A percentile compares a stretch with the other conserved stretches of the same genome.
Evolutionary conservation across 2,329 filamentous ascomycete genomes (phyloP).

Genomic region (Diplocarpon mali): DNA sequence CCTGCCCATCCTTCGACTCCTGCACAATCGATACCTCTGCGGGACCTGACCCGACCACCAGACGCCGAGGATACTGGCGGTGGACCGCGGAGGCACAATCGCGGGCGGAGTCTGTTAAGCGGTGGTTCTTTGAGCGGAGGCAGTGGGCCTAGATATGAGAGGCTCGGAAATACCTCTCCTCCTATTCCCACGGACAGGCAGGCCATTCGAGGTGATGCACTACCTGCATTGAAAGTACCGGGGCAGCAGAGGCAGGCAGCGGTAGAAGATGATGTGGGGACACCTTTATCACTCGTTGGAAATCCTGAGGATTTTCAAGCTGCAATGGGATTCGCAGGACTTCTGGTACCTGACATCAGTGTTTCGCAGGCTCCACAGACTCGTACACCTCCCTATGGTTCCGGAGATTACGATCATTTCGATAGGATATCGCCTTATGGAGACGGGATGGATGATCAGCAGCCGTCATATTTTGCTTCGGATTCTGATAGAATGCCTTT

Average conservation of each 20-base stretch:
- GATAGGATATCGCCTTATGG: slow-evolving; percentile 21
- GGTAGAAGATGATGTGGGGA: slow-evolving; percentile 14
- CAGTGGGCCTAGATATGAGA: slow-evolving; percentile 24
- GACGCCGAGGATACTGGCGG: slow-evolving; percentile 21
- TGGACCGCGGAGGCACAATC: slow-evolving; percentile 19
- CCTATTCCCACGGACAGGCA: slow-evolving; percentile 19
- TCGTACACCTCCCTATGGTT: slow-evolving; percentile 19
- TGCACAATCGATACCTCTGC: slow-evolving; percentile 60
- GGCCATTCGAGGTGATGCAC: slow-evolving; percentile 3
- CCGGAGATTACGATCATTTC: slow-evolving; percentile 19
- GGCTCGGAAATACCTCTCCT: slow-evolving; percentile 23
- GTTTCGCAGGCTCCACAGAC: slow-evolving; percentile 21
- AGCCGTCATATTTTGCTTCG: slow-evolving; percentile 27
- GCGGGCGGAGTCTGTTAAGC: slow-evolving; percentile 25
- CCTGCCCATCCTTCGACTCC: slow-evolving; percentile 32
- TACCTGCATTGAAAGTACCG: slow-evolving; percentile 9
- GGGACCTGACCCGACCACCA: slow-evolving; percentile 40
- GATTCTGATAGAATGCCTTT: slow-evolving; percentile 49
- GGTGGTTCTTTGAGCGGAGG: slow-evolving; percentile 21
- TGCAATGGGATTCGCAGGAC: slow-evolving; percentile 27
- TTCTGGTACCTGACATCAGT: slow-evolving; percentile 25
- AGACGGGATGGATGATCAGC: slow-evolving; percentile 16
- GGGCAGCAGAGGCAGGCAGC: slow-evolving; percentile 6
- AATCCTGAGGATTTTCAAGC: slow-evolving; percentile 25
- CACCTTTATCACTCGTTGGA: slow-evolving; percentile 22